Conservation (phyloP, 2,329 filamentous ascomycete genomes). For the Fusarium fracticaudum region DNA sequence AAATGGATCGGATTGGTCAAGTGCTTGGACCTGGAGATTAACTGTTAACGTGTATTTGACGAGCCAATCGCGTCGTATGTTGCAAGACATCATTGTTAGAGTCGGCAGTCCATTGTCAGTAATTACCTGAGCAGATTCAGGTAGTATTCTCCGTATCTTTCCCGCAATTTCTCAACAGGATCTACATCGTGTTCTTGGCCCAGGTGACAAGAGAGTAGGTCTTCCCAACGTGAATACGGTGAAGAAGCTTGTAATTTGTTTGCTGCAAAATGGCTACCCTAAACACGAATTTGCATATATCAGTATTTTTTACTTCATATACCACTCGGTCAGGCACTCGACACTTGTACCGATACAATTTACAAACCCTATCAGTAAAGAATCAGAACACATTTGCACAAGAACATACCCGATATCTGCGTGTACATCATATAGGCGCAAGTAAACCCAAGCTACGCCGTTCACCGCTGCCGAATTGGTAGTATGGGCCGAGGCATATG, state of each 20-base stretch:
- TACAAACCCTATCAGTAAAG: no score
- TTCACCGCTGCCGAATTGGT: background rate
- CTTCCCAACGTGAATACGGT: background rate
- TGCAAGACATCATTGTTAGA: background rate
- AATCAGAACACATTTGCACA: no score
- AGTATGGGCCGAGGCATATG: slow-evolving; percentile 11
- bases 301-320: background rate
- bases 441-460: background rate
- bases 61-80: background rate
- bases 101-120: no score
- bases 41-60: background rate
- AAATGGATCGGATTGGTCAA: background rate
- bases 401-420: background rate
- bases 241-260: background rate
- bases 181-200: background rate
- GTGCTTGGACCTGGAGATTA: background rate
- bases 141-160: background rate
- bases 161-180: background rate
- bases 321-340: background rate
- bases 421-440: background rate
- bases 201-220: background rate
- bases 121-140: background rate
- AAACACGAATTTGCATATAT: background rate
- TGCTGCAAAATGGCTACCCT: background rate
- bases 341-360: background rate